Evolutionary conservation across 2,329 filamentous ascomycete species (phyloP), one percentile per base, ranked within the genome.

Genomic region (Alternaria tenuissima): DNA sequence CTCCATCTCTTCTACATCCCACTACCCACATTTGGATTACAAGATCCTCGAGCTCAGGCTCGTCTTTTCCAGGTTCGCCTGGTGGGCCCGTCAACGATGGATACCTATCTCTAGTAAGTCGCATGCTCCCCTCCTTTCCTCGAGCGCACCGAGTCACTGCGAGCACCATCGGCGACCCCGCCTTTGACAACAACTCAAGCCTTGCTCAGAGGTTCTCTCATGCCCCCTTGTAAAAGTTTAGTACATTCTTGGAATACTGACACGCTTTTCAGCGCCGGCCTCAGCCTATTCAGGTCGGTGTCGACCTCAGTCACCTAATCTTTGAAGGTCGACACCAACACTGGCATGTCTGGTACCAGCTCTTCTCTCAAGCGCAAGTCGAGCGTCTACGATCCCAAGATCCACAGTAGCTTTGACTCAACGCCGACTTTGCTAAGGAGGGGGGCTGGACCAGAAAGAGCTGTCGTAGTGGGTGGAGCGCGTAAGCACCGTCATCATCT

Each of bases 401-500:
- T 63, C 36, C 64, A 57, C 28, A 67, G 68, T 41, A 72, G 70
- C 24, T n/a, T 48, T 22, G 70, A 71, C n/a, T 57, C 61, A 14
- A 22, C 11, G 18, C 39, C 20, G 39, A 22, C 39, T 42, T 18
- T 7, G 39, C 39, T 18, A 22, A 42, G 39, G 9, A 22, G 18
- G 39, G 39, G 39, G 9, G 11, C 39, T 22, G 39, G 20, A 24
- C 8, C 71, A 75, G 32, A 57, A 63, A 26, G 70, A 76, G 62
- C 52, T 74, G 5, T 63, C 63, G 44, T 57, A 69, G 12, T 56
- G 66, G 57, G 72, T 77, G 72, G 73, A 74, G 61, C 59, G 67
- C 16, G 73, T 74, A 62, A 66, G 66, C 69, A 26, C 26, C 47
- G 48, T 28, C 12, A 4, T 16, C 26, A n/a, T 41, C 52, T 24